Conservation (phyloP, 148 eudicot species). For the Dianthus caryophyllus region DNA sequence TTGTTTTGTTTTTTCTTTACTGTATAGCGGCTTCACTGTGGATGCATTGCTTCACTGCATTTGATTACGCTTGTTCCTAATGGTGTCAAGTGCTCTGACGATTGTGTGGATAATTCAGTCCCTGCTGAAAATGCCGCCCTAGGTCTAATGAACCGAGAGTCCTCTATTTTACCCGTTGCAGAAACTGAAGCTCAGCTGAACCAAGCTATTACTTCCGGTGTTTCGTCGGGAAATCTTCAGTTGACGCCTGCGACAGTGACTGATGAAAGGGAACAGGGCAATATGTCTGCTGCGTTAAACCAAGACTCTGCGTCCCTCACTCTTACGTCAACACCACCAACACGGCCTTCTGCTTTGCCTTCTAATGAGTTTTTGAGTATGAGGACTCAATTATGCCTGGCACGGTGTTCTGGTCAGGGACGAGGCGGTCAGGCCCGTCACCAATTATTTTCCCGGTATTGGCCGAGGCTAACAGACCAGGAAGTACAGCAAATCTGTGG, state of each 20-base stretch:
- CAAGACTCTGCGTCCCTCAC: too few species aligned
- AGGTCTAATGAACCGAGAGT: conserved; percentile 43
- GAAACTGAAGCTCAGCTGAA: conserved; percentile 53
- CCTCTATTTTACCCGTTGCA: conserved; percentile 30
- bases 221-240: conserved; percentile 43
- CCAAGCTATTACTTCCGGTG: conserved; percentile 59
- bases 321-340: conserved; percentile 58
- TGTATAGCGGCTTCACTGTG: conserved; percentile 90
- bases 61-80: conserved; percentile 81
- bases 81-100: conserved; percentile 74
- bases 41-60: conserved; percentile 84
- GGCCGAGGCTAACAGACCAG: conserved; percentile 98
- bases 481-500: conserved; percentile 96
- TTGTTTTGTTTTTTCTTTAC: too few species aligned
- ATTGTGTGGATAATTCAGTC: conserved; percentile 42
- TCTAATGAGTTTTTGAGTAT: conserved; percentile 39
- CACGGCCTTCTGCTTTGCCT: conserved; percentile 40
- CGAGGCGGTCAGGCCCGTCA: conserved; percentile 80
- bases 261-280: conserved; percentile 51
- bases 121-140: conserved; percentile 28
- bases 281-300: conserved; percentile 40
- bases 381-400: conserved; percentile 63
- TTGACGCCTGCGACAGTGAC: conserved; percentile 25
- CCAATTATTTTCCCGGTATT: conserved; percentile 96
- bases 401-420: conserved; percentile 91